Evolutionary conservation across 305 asterid species (phyloP).

Genomic region (Plantago rigida): DNA sequence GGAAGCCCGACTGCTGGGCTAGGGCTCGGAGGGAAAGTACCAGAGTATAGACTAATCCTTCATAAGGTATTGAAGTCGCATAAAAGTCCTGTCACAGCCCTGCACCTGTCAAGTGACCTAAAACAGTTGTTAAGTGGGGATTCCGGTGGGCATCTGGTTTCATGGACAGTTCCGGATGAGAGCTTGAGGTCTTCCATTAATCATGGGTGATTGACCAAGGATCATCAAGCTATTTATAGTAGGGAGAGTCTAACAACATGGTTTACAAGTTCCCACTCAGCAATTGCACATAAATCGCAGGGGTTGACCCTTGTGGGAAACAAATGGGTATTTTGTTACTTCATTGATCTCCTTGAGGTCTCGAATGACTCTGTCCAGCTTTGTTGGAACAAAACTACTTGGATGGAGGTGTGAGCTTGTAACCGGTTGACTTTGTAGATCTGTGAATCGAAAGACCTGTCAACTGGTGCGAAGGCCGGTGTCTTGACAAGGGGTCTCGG

Average conservation of each 20-base stretch:
- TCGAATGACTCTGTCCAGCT: conserved; percentile 19
- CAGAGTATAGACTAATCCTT: conserved; percentile 74
- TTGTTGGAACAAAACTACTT: conserved; percentile 18
- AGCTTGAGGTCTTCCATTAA: conserved; percentile 51
- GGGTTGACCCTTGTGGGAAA: background rate
- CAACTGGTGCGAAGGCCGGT: conserved; percentile 11
- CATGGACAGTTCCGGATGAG: conserved; percentile 91
- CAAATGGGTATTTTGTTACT: conserved; percentile 1
- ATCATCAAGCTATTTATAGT: background rate
- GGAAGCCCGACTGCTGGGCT: conserved; percentile 56
- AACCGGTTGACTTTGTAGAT: conserved; percentile 17
- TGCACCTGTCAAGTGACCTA: conserved; percentile 68
- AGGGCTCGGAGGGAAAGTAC: conserved; percentile 47
- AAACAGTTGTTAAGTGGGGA: conserved; percentile 90
- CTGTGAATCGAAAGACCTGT: conserved; percentile 14
- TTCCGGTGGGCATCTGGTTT: conserved; percentile 67
- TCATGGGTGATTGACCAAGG: conserved; percentile 49
- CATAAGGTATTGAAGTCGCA: conserved; percentile 80
- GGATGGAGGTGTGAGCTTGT: conserved; percentile 9
- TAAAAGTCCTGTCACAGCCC: conserved; percentile 74
- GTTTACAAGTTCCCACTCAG: conserved; percentile 2
- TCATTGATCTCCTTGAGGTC: conserved; percentile 19
- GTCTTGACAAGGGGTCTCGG: conserved; percentile 26
- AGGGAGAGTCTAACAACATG: background rate
- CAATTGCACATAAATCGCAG: background rate